A percentile compares a stretch with the other conserved stretches of the same genome.
phyloP scores from a whole-genome alignment of 768 basidiomycete species.

The Boletus subcaerulescens region DNA sequence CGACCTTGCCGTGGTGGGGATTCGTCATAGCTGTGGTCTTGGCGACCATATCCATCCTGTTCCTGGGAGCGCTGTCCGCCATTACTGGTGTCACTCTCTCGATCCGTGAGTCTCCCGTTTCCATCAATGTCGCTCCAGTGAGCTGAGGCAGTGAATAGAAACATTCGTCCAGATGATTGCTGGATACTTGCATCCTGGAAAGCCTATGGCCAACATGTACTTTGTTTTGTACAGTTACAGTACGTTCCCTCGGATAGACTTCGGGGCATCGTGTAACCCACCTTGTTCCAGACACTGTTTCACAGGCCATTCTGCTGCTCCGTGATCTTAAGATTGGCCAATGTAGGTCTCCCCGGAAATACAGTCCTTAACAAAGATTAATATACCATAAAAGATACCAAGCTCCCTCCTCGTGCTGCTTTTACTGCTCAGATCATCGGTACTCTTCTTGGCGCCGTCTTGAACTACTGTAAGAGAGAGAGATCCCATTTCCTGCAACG shows the following conservation, averaged over 20 bases:
- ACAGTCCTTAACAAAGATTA: slow-evolving; percentile 28
- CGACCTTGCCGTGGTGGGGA: slow-evolving; percentile 59
- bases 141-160: slow-evolving; percentile 9
- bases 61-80: slow-evolving; percentile 52
- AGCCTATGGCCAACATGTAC: slow-evolving; percentile 39
- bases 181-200: slow-evolving; percentile 34
- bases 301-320: slow-evolving; percentile 49
- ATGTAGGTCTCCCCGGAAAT: slow-evolving; percentile 6
- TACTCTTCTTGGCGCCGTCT: slow-evolving; percentile 48
- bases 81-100: slow-evolving; percentile 37
- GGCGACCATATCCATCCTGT: slow-evolving; percentile 46
- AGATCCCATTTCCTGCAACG: neutral
- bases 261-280: slow-evolving; percentile 39
- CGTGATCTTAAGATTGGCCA: slow-evolving; percentile 52
- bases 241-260: slow-evolving; percentile 17
- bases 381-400: slow-evolving; percentile 33
- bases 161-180: slow-evolving; percentile 35
- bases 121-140: neutral
- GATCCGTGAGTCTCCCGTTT: slow-evolving; percentile 16
- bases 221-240: slow-evolving; percentile 33
- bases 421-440: slow-evolving; percentile 58
- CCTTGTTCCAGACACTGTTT: slow-evolving; percentile 42
- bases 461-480: slow-evolving; percentile 40
- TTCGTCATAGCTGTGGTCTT: slow-evolving; percentile 52
- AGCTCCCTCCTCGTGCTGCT: slow-evolving; percentile 61